Percentiles rank a stretch among this genome's conserved stretches.
Conservation (phyloP, 352 stramenopile genomes). For the Globisporangium alternatum region DNA sequence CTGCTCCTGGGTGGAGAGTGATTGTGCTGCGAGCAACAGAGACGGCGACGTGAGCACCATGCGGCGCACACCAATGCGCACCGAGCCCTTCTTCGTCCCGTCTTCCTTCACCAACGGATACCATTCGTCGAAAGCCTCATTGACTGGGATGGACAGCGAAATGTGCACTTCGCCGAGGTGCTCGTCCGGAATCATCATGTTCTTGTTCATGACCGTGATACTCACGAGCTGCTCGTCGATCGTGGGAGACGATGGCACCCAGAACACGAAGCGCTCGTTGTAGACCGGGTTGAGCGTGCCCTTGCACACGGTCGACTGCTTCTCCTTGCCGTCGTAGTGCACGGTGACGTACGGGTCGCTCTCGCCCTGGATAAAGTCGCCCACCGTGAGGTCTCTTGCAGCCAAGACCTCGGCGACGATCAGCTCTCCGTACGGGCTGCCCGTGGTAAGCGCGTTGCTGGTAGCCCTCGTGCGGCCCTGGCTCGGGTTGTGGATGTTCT, state of each 20-base stretch:
- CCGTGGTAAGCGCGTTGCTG: conserved; percentile 28
- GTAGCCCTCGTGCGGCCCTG: conserved; percentile 14
- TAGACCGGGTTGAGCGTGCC: conserved; percentile 33
- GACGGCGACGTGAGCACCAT: conserved; percentile 51
- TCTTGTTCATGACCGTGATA: conserved; percentile 47
- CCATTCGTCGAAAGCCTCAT: conserved; percentile 69
- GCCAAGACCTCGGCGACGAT: conserved; percentile 65
- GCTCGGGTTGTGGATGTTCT: conserved; percentile 53
- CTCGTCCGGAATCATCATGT: conserved; percentile 38
- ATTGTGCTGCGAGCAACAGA: conserved; percentile 47
- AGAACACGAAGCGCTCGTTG: conserved; percentile 79
- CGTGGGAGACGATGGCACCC: conserved; percentile 42
- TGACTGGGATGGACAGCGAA: conserved; percentile 56
- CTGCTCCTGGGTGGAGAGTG: conserved; percentile 31
- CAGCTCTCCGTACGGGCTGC: conserved; percentile 62
- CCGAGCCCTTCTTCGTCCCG: conserved; percentile 47
- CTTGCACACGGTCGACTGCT: conserved; percentile 29
- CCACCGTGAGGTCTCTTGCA: conserved; percentile 40
- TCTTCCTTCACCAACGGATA: conserved; percentile 61
- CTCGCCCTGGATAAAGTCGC: conserved; percentile 37
- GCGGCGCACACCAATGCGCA: conserved; percentile 49
- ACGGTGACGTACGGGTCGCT: conserved; percentile 46
- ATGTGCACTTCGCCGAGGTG: conserved; percentile 72
- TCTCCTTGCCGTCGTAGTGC: conserved; percentile 32
- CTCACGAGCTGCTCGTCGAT: conserved; percentile 44